Evolutionary conservation across 1,284 basidiomycete species (phyloP), one percentile per base, ranked within the genome.

Genomic region (Sporisorium iseilematis-ciliati): DNA sequence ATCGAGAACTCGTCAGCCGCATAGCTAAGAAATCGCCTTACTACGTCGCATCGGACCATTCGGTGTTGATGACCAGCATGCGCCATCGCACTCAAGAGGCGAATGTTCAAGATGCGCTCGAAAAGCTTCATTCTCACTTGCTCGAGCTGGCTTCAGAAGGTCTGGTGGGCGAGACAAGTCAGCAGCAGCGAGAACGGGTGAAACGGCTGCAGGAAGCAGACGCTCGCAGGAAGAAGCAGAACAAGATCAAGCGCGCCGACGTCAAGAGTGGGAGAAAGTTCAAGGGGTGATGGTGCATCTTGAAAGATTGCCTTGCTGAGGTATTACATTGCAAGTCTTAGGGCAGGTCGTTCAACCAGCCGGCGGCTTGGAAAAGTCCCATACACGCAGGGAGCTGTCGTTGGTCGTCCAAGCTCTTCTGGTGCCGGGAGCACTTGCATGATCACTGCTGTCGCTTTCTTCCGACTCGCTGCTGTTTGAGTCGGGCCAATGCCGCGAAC

Each of bases 251-350:
- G 31, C 23, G 73, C 2, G 60, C 68, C 0, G 73, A 75, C 41
- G 73, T 75, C 61, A 75, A 75, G 56, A 71, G 68, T 48, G 73
- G 68, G 1, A 42, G 73, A 10, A 75, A 71, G 51, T 75, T 75
- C 57, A 71, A 68, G 21, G 73, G 73, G 3, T 75, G 57, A 60
- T 16, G 12, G 42, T 7, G 29, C 29, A 18, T 4, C 14, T 31
- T 10, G 6, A 48, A 18, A 26, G 26, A 11, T 3, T 33, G 23
- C n/a, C n/a, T 40, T 25, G 46, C 3, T 25, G 1, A 23, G 0
- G 11, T 5, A 10, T 25, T 26, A 38, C 35, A 38, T 46, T 46
- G 50, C 41, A 26, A 2, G 23, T 25, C 23, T 8, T 29, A 29
- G 5, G 31, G 29, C 40, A 51, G 38, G 31, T 48, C 3, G 33